These are phyloP conservation scores for Saccharomyces hybrid DNA, from an alignment of 1,139 yeast genomes.

Conservation along the genomic window DNA sequence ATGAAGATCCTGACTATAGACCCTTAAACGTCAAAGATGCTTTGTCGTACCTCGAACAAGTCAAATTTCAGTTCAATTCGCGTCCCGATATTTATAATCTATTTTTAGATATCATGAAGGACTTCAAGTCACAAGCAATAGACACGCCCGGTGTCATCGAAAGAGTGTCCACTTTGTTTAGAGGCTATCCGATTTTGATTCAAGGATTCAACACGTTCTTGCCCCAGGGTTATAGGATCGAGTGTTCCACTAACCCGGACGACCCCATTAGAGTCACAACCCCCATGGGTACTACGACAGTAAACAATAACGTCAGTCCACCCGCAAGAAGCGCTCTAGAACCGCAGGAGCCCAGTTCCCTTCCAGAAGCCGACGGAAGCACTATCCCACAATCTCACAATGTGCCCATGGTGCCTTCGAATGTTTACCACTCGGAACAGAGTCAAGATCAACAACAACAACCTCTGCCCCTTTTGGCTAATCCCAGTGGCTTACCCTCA, in stretches of 20 bases:
- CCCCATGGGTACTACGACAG: conserved; percentile 74
- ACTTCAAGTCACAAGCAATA: conserved; percentile 88
- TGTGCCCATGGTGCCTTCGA: conserved; percentile 9
- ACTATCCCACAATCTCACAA: conserved; percentile 4
- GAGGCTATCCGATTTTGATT: conserved; percentile 86
- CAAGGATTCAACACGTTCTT: conserved; percentile 96
- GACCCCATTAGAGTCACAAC: conserved; percentile 95
- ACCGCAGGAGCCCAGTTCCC: neutral
- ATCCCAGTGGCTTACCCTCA: neutral
- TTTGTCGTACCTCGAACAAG: conserved; percentile 87
- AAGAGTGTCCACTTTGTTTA: conserved; percentile 79
- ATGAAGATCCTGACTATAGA: conserved; percentile 43
- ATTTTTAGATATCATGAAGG: conserved; percentile 95
- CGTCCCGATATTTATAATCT: conserved; percentile 96
- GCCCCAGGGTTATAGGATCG: conserved; percentile 94
- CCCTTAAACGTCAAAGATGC: conserved; percentile 96
- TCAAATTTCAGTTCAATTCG: conserved; percentile 80
- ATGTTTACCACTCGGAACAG: conserved; percentile 1
- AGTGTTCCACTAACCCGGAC: conserved; percentile 80
- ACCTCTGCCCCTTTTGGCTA: neutral
- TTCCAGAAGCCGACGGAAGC: neutral
- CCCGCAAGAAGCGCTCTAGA: neutral
- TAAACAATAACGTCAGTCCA: conserved; percentile 4
- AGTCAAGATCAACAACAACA: conserved; percentile 7
- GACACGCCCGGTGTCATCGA: conserved; percentile 98